Percentiles rank a stretch among this genome's conserved stretches.
Evolutionary conservation across 1,284 basidiomycete species (phyloP).

Genomic region (Pyrrhoderma lamaoense): DNA sequence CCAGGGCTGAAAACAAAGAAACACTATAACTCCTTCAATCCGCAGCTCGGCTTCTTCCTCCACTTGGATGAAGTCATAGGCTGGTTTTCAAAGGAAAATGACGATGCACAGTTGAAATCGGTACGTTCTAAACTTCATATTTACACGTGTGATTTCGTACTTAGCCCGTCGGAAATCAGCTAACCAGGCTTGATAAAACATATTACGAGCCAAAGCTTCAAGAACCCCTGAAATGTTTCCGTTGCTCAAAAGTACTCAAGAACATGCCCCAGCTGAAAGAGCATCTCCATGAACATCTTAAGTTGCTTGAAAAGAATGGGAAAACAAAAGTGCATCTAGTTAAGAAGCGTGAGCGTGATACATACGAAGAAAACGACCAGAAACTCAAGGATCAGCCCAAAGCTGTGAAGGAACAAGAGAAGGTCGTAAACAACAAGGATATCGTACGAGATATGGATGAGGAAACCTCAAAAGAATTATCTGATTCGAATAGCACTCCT

Average conservation of each 20-base stretch:
- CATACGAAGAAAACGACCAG: neutral
- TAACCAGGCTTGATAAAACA: conserved; percentile 40
- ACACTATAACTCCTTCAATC: conserved; percentile 93
- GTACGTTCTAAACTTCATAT: conserved; percentile 30
- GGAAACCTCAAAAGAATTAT: too few species aligned
- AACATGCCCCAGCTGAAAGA: conserved; percentile 75
- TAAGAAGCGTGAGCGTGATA: neutral
- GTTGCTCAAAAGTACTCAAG: conserved; percentile 51
- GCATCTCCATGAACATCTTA: conserved; percentile 59
- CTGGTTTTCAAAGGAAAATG: conserved; percentile 55
- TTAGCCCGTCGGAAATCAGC: conserved; percentile 31
- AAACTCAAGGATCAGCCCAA: too few species aligned
- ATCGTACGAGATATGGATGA: too few species aligned
- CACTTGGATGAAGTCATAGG: conserved; percentile 66
- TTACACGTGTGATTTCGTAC: neutral
- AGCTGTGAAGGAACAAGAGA: too few species aligned
- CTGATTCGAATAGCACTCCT: neutral
- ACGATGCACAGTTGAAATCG: conserved; percentile 43
- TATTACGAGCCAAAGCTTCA: conserved; percentile 65
- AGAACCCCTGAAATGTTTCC: conserved; percentile 60
- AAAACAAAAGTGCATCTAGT: neutral
- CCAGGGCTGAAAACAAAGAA: conserved; percentile 81
- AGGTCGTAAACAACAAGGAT: too few species aligned
- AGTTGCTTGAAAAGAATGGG: conserved; percentile 3
- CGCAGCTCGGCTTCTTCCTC: conserved; percentile 81